Conservation (phyloP, 164 flowering plant genomes). For the Vitis labrusca region DNA sequence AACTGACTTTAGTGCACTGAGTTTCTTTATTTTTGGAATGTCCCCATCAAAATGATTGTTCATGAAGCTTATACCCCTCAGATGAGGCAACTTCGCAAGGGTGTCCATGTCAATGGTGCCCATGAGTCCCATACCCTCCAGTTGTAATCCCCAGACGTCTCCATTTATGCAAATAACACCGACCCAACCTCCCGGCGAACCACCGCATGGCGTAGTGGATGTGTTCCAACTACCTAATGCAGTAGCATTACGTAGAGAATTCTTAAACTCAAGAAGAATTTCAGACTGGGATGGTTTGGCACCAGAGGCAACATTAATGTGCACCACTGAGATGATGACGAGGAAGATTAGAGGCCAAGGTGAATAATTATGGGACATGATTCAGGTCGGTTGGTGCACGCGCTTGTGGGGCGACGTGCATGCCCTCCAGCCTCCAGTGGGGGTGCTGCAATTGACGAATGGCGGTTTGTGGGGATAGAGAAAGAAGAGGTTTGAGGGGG, state of each 20-base stretch:
- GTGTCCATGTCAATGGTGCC: conserved; percentile 46
- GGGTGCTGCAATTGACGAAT: too few species aligned
- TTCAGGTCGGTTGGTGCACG: too few species aligned
- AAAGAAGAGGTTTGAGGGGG: too few species aligned
- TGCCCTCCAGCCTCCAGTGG: too few species aligned
- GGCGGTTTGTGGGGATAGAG: too few species aligned
- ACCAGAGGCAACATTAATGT: not conserved
- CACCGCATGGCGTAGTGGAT: conserved; percentile 36
- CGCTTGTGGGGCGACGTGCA: too few species aligned
- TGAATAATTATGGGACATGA: too few species aligned
- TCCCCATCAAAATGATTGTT: conserved; percentile 38
- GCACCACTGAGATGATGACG: not conserved
- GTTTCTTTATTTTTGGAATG: conserved; percentile 27
- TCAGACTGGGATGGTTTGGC: conserved; percentile 31
- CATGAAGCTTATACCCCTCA: conserved; percentile 56
- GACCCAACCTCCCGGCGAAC: conserved; percentile 43
- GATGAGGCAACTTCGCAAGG: conserved; percentile 23
- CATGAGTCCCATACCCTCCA: conserved; percentile 52
- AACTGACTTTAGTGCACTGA: conserved; percentile 27
- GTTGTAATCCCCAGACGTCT: conserved; percentile 46
- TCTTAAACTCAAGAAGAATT: conserved; percentile 46
- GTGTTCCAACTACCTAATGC: conserved; percentile 38
- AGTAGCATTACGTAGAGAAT: conserved; percentile 19
- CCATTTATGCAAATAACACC: conserved; percentile 52
- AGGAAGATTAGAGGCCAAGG: not conserved